Evolutionary conservation across 768 basidiomycete species (phyloP).

Genomic region (Chalciporus pseudorubinellus): DNA sequence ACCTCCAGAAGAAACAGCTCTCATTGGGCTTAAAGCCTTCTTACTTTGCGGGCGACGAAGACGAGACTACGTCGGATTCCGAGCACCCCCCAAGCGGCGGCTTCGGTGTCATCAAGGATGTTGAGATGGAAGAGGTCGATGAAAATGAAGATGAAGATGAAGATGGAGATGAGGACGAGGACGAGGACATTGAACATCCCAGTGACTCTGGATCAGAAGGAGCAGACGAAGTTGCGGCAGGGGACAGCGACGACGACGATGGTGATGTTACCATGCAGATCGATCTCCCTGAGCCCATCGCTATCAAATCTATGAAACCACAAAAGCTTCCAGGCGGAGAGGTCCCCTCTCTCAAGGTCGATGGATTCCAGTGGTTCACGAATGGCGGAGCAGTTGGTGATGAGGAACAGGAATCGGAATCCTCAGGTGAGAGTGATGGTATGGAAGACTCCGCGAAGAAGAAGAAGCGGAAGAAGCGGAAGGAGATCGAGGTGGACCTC

Average conservation of each 20-base stretch:
- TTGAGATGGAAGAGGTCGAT: constrained; percentile 22
- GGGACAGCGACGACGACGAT: constrained; percentile 19
- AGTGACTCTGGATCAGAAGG: constrained; percentile 16
- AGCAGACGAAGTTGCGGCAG: constrained; percentile 18
- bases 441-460: constrained; percentile 36
- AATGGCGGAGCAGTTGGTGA: constrained; percentile 35
- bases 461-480: constrained; percentile 65
- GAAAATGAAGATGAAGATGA: constrained; percentile 16
- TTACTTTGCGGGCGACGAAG: constrained; percentile 70
- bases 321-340: background rate
- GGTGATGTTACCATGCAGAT: constrained; percentile 20
- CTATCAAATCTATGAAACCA: background rate
- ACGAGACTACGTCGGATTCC: constrained; percentile 37
- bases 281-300: background rate
- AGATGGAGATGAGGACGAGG: constrained; percentile 12
- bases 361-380: constrained; percentile 74
- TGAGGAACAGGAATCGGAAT: constrained; percentile 40
- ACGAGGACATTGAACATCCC: background rate
- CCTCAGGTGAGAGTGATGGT: constrained; percentile 41
- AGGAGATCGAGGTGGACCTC: constrained; percentile 71
- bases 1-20: constrained; percentile 77
- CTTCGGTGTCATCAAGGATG: constrained; percentile 32
- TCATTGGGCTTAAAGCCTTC: constrained; percentile 85
- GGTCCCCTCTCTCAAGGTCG: constrained; percentile 46
- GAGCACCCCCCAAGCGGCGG: constrained; percentile 24